Base-by-base conservation (phyloP, 75 land plant genomes). In the Sequoia sempervirens region DNA sequence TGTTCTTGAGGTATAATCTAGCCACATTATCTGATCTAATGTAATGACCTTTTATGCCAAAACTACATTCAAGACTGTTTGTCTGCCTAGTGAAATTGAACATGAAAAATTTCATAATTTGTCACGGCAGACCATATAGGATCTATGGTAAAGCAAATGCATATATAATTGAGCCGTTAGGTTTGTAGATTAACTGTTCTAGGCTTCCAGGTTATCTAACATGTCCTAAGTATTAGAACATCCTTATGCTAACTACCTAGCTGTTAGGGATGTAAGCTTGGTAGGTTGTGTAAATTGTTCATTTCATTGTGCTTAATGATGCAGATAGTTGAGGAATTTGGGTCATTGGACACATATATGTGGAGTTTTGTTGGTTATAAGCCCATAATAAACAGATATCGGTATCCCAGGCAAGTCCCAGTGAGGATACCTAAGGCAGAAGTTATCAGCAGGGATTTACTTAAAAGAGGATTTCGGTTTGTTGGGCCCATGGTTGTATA, bases 401-500 rank as follows among this genome's bases (percentile, higher is more conserved):
- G 91, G 26, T 90, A 93, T 75, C 79, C 90, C 37, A 92, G 90
- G 41, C 95, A 93, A 87, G 91, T 94, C 61, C 98, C 96, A 53
- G 91, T 86, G 2, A 96, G 93, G 89, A 89, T 93, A 26, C 90
- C 96, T 32, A 96, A 93, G 87, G 87, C 98, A 30, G 96, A 93
- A 68, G 80, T 79, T 47, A 88, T 96, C 36, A 96, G 96, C 89
- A 93, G 90, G 89, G 98, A 96, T 86, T 38, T 96, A 50, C 84
- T 93, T 84, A 87, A 82, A 85, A 87, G 96, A 75, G 98, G 96
- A 12, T 96, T 96, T 86, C 90, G 96, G 17, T 96, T 82, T 79
- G 95, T 94, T 18, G 98, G 98, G 1, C 96, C 98, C 1, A 93
- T 94, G 14, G 87, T 93, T 3, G 85, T 96, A 54, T 96, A 96